Base-by-base conservation (phyloP, 306 rosid genomes). In the Dryas alaskensis region DNA sequence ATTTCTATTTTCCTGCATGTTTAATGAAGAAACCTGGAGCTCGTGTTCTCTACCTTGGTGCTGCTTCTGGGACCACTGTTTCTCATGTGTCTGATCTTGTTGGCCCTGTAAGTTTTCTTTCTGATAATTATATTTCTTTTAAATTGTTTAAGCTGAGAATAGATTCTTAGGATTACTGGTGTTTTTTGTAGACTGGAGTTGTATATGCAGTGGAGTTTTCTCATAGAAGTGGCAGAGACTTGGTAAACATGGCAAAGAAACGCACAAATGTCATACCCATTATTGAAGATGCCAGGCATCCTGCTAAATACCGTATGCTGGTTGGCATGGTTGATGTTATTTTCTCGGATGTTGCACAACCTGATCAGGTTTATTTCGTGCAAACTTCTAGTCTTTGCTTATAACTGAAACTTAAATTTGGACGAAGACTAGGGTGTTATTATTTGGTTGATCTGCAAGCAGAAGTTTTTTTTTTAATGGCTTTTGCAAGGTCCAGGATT, bases 281-380 rank as follows among this genome's bases (percentile, higher is more conserved):
- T 50, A 88, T 95, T 72, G 99, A 92, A 77, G 99, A 95, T 86
- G 99, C 99, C 8, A 95, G 99, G 43, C 96, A 95, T 84, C 99
- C 97, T 10, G 84, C 93, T 2, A 95, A 90, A 66, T 95, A 95
- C 82, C 82, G 97, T 62, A 90, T 90, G 97, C 79, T 95, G 70
- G 93, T 95, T 60, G 97, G 97, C 60, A 95, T 95, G 97, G 99
- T 95, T n/a, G 99, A 95, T 86, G 97, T 95, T 9, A 84, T 95
- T 63, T 95, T 95, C 86, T 92, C 99, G 48, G 99, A 95, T 83
- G 99, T 94, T 81, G 99, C 99, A 7, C 97, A 94, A 78, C 99
- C 97, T 5, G 99, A 94, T 84, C 99, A 91, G 99, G 99, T 94
- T 43, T 79, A 80, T 68, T 39, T 17, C 55, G 72, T 59, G 67